A percentile compares a stretch with the other conserved stretches of the same genome.
phyloP scores from a whole-genome alignment of 495 filamentous ascomycete genomes.

The Aspergillus campestris region DNA sequence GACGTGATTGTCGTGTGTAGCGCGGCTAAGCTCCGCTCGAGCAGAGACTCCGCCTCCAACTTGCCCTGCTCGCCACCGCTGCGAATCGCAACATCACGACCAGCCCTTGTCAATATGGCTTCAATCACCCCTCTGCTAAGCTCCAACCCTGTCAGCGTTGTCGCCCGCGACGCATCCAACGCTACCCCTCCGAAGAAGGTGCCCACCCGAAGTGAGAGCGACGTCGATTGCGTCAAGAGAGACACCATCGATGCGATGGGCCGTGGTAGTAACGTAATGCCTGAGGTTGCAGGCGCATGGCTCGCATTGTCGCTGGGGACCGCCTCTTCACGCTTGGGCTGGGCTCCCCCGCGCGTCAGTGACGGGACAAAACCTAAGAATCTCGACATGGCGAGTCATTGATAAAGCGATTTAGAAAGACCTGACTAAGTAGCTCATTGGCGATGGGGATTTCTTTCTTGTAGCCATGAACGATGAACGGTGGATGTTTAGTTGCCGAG shows the following conservation, averaged over 20 bases:
- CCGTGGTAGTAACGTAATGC: constrained; percentile 55
- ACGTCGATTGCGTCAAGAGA: constrained; percentile 58
- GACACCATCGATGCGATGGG: constrained; percentile 64
- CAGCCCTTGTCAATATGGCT: constrained; percentile 57
- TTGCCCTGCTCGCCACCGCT: constrained; percentile 47
- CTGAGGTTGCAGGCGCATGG: constrained; percentile 28
- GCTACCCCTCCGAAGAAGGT: constrained; percentile 56
- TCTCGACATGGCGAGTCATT: constrained; percentile 25
- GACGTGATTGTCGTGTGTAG: constrained; percentile 56
- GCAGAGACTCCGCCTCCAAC: constrained; percentile 52
- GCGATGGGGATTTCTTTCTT: not conserved
- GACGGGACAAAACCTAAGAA: constrained; percentile 8
- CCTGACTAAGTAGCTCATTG: no score
- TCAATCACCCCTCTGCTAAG: constrained; percentile 59
- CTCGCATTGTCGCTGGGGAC: constrained; percentile 10
- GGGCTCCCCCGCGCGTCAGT: constrained; percentile 8
- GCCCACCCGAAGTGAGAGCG: constrained; percentile 62
- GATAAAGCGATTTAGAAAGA: not conserved
- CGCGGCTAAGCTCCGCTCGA: constrained; percentile 53
- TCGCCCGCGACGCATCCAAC: constrained; percentile 56
- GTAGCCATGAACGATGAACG: constrained; percentile 8
- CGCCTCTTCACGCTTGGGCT: constrained; percentile 4
- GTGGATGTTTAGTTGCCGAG: not conserved
- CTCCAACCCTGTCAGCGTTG: constrained; percentile 63
- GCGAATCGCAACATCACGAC: constrained; percentile 52